Percentiles rank a stretch among this genome's conserved stretches.
These are phyloP conservation scores for Apiospora phragmitis DNA, from an alignment of 2,329 filamentous ascomycete species.

Conservation along the genomic window DNA sequence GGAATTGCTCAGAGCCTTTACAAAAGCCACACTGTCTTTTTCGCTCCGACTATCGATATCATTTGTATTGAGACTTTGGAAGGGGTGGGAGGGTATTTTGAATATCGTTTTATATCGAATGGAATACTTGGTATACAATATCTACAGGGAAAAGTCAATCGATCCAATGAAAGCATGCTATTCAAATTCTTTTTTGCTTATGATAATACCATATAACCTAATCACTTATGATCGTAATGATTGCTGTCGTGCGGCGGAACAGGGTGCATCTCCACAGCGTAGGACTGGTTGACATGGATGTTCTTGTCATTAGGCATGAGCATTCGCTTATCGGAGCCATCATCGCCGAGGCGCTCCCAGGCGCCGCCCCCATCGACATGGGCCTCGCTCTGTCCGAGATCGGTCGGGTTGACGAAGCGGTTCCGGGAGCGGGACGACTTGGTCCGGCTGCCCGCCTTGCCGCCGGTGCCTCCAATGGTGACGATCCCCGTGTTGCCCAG, in stretches of 20 bases:
- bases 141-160: neutral
- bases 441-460: neutral
- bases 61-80: neutral
- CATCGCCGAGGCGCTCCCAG: constrained; percentile 12
- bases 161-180: neutral
- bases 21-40: neutral
- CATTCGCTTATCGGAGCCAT: neutral
- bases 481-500: neutral
- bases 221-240: neutral
- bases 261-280: constrained; percentile 11
- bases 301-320: neutral
- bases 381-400: neutral
- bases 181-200: too few relatives aligned
- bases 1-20: neutral
- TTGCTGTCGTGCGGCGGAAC: neutral
- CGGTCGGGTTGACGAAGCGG: neutral
- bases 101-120: neutral
- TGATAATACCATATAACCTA: neutral
- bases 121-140: too few relatives aligned
- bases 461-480: neutral
- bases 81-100: too few relatives aligned
- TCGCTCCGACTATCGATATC: neutral
- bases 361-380: neutral
- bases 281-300: constrained; percentile 15
- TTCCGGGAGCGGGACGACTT: neutral